phyloP scores from a whole-genome alignment of 1,139 yeast genomes.

The Zygosaccharomyces sapae region DNA sequence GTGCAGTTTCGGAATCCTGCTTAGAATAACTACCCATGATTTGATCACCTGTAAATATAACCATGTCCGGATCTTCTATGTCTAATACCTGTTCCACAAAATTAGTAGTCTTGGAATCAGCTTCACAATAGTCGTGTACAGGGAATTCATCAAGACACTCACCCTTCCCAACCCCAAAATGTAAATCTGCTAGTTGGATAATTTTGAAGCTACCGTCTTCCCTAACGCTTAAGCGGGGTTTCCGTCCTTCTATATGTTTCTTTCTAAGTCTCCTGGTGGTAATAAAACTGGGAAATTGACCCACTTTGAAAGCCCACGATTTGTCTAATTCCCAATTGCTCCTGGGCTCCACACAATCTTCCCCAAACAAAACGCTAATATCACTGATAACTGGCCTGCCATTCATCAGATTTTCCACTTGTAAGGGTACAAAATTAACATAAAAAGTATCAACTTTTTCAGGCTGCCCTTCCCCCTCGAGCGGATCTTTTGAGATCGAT shows the following conservation, averaged over 20 bases:
- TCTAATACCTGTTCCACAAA: constrained; percentile 65
- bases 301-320: constrained; percentile 28
- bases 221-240: constrained; percentile 26
- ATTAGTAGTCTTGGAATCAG: constrained; percentile 63
- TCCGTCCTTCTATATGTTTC: constrained; percentile 1
- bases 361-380: constrained; percentile 68
- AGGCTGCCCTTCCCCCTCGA: background rate
- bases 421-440: constrained; percentile 5
- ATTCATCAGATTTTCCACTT: constrained; percentile 6
- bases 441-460: constrained; percentile 7
- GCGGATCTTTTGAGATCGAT: constrained; percentile 4
- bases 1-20: constrained; percentile 72
- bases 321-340: constrained; percentile 56
- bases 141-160: constrained; percentile 70
- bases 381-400: constrained; percentile 27
- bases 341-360: constrained; percentile 72
- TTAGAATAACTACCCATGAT: constrained; percentile 56
- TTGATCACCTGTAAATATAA: constrained; percentile 85
- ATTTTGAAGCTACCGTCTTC: constrained; percentile 59
- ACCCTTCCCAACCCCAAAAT: constrained; percentile 75
- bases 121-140: constrained; percentile 51
- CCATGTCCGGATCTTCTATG: constrained; percentile 71
- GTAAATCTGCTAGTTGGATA: constrained; percentile 82
- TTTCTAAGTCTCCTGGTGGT: constrained; percentile 6
- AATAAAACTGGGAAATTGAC: constrained; percentile 9